Evolutionary conservation across 768 basidiomycete genomes (phyloP).

Genomic region (Phlebiopsis flavidoalba): DNA sequence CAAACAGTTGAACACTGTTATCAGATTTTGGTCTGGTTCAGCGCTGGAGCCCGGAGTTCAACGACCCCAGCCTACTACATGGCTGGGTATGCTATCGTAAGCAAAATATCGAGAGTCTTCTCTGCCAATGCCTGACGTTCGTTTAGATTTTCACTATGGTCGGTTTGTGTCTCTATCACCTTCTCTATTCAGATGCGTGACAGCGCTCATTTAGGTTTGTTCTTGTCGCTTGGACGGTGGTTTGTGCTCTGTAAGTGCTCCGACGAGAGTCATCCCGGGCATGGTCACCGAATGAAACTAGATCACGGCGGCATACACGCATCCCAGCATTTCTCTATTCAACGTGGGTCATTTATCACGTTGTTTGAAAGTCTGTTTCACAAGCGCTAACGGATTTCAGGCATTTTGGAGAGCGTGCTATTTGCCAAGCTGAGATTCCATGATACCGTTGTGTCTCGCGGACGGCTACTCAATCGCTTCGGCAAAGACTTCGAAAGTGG

Average conservation of each 20-base stretch:
- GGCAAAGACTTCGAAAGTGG: slow-evolving; percentile 86
- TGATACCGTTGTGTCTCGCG: slow-evolving; percentile 85
- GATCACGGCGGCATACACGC: slow-evolving; percentile 65
- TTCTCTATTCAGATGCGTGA: slow-evolving; percentile 14
- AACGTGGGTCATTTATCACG: slow-evolving; percentile 35
- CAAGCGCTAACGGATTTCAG: slow-evolving; percentile 20
- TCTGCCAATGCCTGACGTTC: not conserved
- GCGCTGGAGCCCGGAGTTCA: slow-evolving; percentile 16
- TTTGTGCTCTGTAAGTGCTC: slow-evolving; percentile 62
- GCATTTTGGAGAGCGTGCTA: slow-evolving; percentile 71
- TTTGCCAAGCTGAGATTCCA: slow-evolving; percentile 92
- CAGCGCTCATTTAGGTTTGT: slow-evolving; percentile 30
- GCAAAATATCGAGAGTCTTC: slow-evolving; percentile 13
- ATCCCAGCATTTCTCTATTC: slow-evolving; percentile 71
- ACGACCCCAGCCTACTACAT: slow-evolving; percentile 51
- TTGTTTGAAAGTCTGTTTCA: not conserved
- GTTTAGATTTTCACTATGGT: not conserved
- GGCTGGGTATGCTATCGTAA: slow-evolving; percentile 61
- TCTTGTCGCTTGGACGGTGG: slow-evolving; percentile 57
- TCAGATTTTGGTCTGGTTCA: slow-evolving; percentile 37
- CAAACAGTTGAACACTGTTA: not conserved
- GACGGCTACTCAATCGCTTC: slow-evolving; percentile 76
- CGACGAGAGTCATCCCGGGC: slow-evolving; percentile 4
- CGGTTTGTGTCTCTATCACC: not conserved
- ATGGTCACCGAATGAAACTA: slow-evolving; percentile 31